Evolutionary conservation across 345 rosid genomes (phyloP).

Genomic region (rapeseed (Brassica napus)): Da-Ae NC_063446.1:22834501-22835000

Average conservation of each 20-base stretch:
- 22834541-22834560: not conserved
- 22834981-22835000: conserved; percentile 30
- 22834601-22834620: not conserved
- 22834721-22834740: not conserved
- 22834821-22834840: not conserved
- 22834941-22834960: not conserved
- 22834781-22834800: conserved; percentile 87
- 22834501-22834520: conserved; percentile 78
- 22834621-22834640: conserved; percentile 82
- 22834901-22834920: conserved; percentile 15
- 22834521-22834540: conserved; percentile 43
- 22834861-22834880: not conserved
- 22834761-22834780: conserved; percentile 66
- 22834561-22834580: not conserved
- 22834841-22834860: not conserved
- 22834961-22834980: conserved; percentile 12
- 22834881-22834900: not conserved
- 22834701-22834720: not conserved
- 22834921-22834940: conserved; percentile 2
- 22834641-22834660: conserved; percentile 62
- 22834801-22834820: conserved; percentile 73
- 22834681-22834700: conserved; percentile 1
- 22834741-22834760: not conserved
- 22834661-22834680: conserved; percentile 69
- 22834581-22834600: not conserved